Conservation (phyloP, 2,329 filamentous ascomycete species). For the Sphaceloma murrayae region DNA sequence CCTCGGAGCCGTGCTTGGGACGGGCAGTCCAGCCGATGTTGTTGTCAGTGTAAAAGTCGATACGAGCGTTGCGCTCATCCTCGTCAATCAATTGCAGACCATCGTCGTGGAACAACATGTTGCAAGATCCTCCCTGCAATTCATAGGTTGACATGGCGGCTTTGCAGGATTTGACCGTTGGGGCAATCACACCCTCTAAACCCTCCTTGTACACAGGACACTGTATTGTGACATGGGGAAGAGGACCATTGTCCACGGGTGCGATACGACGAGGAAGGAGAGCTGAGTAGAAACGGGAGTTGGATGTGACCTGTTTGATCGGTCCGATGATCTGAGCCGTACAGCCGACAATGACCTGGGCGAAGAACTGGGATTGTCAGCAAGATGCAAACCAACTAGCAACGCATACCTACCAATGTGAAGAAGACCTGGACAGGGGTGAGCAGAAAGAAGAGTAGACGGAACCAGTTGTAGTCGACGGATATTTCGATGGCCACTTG, state of each 20-base stretch:
- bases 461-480: conserved; percentile 53
- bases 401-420: conserved; percentile 45
- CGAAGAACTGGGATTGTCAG: conserved; percentile 50
- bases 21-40: conserved; percentile 43
- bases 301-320: conserved; percentile 59
- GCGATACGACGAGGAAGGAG: conserved; percentile 55
- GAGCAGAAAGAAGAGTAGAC: conserved; percentile 55
- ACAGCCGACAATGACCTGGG: conserved; percentile 66
- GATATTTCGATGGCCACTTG: conserved; percentile 59
- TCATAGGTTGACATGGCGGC: conserved; percentile 69
- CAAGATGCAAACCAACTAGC: neutral
- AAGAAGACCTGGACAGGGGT: conserved; percentile 69
- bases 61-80: conserved; percentile 37
- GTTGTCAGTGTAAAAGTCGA: conserved; percentile 42
- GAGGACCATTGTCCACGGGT: conserved; percentile 29
- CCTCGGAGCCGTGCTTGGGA: conserved; percentile 41
- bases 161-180: conserved; percentile 69
- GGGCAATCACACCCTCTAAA: conserved; percentile 61
- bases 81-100: conserved; percentile 56
- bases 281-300: conserved; percentile 76
- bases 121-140: conserved; percentile 66
- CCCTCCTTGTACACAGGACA: conserved; percentile 86
- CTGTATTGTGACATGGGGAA: conserved; percentile 67
- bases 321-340: conserved; percentile 68
- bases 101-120: conserved; percentile 66